phyloP scores from a whole-genome alignment of 768 basidiomycete genomes.

The Amanita phalloides region DNA sequence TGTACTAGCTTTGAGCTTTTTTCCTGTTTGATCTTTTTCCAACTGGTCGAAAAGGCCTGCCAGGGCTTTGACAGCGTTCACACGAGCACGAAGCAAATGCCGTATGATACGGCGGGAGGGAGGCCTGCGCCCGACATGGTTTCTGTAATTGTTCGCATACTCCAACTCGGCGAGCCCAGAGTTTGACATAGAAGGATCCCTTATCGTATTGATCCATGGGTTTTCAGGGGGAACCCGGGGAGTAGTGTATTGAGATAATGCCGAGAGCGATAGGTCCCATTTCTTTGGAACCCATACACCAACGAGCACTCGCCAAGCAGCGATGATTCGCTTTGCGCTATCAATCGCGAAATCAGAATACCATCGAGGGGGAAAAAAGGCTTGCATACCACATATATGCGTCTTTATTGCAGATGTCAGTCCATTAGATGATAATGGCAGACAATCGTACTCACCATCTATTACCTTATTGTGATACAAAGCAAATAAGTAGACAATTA shows the following conservation, averaged over 20 bases:
- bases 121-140: slow-evolving; percentile 33
- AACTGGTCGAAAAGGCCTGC: slow-evolving; percentile 63
- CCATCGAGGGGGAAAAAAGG: slow-evolving; percentile 5
- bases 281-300: slow-evolving; percentile 86
- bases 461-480: slow-evolving; percentile 82
- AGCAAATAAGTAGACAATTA: slow-evolving; percentile 65
- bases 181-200: slow-evolving; percentile 4
- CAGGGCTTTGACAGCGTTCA: slow-evolving; percentile 70
- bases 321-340: slow-evolving; percentile 78
- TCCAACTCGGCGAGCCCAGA: neutral
- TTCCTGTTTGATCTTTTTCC: slow-evolving; percentile 25
- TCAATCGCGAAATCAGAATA: slow-evolving; percentile 3
- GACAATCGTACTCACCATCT: slow-evolving; percentile 42
- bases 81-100: slow-evolving; percentile 80
- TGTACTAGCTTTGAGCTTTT: slow-evolving; percentile 31
- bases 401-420: slow-evolving; percentile 25
- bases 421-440: slow-evolving; percentile 3
- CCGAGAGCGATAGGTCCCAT: slow-evolving; percentile 72
- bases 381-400: slow-evolving; percentile 66
- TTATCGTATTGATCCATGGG: slow-evolving; percentile 54
- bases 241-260: slow-evolving; percentile 63
- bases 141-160: slow-evolving; percentile 17
- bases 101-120: slow-evolving; percentile 80
- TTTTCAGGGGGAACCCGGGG: slow-evolving; percentile 57
- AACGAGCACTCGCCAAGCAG: slow-evolving; percentile 94